Percentiles rank a stretch among this genome's conserved stretches.
Conservation (phyloP, 305 asterid genomes). For the Salvia sclarea region DNA sequence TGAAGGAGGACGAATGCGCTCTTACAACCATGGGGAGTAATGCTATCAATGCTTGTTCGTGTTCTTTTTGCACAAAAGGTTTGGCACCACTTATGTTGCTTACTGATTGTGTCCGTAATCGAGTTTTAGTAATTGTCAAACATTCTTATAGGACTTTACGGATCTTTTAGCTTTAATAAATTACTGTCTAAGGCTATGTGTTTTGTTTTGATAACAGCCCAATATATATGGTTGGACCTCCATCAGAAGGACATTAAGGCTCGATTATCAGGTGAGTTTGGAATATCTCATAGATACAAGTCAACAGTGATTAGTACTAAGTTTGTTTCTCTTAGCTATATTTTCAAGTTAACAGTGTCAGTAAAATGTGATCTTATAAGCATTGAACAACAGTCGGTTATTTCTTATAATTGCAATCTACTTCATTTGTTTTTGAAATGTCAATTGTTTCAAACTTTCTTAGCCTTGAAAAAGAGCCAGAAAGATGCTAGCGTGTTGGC, state of each 20-base stretch:
- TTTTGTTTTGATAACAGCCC: slow-evolving; percentile 56
- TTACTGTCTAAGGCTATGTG: slow-evolving; percentile 23
- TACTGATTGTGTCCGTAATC: slow-evolving; percentile 7
- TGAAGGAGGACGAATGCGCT: slow-evolving; percentile 44
- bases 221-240: slow-evolving; percentile 79
- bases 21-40: slow-evolving; percentile 36
- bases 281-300: background rate
- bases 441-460: slow-evolving; percentile 8
- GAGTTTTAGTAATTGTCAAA: background rate
- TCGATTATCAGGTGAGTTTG: slow-evolving; percentile 61
- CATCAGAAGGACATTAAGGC: slow-evolving; percentile 78
- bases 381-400: slow-evolving; percentile 20
- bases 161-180: slow-evolving; percentile 12
- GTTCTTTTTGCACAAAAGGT: slow-evolving; percentile 91
- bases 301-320: background rate
- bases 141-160: slow-evolving; percentile 4
- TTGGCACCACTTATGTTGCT: background rate
- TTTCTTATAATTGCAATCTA: background rate
- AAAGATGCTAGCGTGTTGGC: slow-evolving; percentile 73
- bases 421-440: background rate
- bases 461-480: slow-evolving; percentile 70
- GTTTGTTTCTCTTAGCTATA: background rate
- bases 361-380: slow-evolving; percentile 43
- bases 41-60: slow-evolving; percentile 61
- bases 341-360: slow-evolving; percentile 30